A percentile compares a stretch with the other conserved stretches of the same genome.
phyloP scores from a whole-genome alignment of 2,329 filamentous ascomycete species.

The Fusarium citri region DNA sequence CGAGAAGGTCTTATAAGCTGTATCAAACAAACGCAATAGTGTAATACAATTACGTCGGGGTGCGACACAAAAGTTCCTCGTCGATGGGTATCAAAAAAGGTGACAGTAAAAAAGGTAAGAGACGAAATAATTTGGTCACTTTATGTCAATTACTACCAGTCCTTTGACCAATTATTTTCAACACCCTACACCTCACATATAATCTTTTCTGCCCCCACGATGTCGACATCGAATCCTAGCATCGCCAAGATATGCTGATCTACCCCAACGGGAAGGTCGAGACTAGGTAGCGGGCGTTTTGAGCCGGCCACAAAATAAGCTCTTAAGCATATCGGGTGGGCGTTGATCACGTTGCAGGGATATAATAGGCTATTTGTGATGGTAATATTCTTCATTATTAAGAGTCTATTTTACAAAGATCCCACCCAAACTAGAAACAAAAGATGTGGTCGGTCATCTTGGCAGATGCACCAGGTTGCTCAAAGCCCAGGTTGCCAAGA shows the following conservation, averaged over 20 bases:
- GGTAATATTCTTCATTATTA: background rate
- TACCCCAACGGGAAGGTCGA: constrained; percentile 36
- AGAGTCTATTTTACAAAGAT: background rate
- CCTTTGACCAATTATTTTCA: background rate
- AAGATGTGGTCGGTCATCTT: constrained; percentile 69
- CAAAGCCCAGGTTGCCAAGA: constrained; percentile 62
- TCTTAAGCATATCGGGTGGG: constrained; percentile 24
- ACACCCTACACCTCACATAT: background rate
- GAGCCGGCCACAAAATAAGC: constrained; percentile 32
- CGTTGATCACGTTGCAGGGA: constrained; percentile 9
- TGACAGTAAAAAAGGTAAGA: background rate
- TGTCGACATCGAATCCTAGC: constrained; percentile 35
- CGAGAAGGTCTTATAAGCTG: background rate
- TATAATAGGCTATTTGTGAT: background rate
- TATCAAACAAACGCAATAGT: background rate
- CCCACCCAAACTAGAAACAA: constrained; percentile 55
- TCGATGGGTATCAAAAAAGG: background rate
- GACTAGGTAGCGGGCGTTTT: constrained; percentile 4
- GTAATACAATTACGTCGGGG: background rate
- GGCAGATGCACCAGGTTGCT: constrained; percentile 60
- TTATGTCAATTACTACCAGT: accelerated
- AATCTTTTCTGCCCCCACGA: background rate
- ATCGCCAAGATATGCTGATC: constrained; percentile 27
- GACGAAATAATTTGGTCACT: background rate
- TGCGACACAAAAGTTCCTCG: background rate